Evolutionary conservation across 148 eudicot species (phyloP).

Genomic region (Gaultheria prostrata): DNA sequence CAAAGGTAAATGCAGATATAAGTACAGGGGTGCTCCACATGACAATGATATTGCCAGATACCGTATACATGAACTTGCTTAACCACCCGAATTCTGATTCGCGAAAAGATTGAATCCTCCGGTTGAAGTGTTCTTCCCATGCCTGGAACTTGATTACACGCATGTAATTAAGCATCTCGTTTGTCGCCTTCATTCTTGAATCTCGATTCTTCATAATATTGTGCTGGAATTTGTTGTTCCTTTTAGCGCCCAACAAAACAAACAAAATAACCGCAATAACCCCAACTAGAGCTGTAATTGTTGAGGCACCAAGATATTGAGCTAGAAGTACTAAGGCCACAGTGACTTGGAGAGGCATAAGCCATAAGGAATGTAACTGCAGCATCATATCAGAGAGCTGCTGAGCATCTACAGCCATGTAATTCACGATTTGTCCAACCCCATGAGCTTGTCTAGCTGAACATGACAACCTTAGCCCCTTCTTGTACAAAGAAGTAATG

Average conservation of each 20-base stretch:
- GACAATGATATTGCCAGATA: constrained; percentile 56
- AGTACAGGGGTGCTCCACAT: constrained; percentile 76
- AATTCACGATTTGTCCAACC: constrained; percentile 91
- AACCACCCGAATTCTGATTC: constrained; percentile 74
- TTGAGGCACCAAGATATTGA: constrained; percentile 46
- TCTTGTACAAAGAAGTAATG: constrained; percentile 74
- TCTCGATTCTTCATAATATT: constrained; percentile 70
- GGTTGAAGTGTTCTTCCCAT: constrained; percentile 88
- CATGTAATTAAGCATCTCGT: constrained; percentile 94
- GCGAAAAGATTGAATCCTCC: constrained; percentile 58
- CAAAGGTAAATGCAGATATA: constrained; percentile 69
- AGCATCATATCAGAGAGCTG: constrained; percentile 97
- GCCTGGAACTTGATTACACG: constrained; percentile 94
- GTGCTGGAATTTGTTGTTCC: constrained; percentile 60
- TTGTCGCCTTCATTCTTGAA: constrained; percentile 87
- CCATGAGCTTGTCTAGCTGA: constrained; percentile 88
- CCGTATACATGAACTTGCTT: constrained; percentile 62
- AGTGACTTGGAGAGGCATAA: constrained; percentile 71
- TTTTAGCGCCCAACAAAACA: constrained; percentile 46
- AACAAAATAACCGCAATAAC: constrained; percentile 47
- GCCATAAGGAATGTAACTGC: constrained; percentile 84
- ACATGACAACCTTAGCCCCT: constrained; percentile 71
- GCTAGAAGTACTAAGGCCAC: constrained; percentile 64
- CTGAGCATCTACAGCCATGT: constrained; percentile 97
- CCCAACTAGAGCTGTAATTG: constrained; percentile 53